A percentile compares a stretch with the other conserved stretches of the same genome.
These are phyloP conservation scores for Oryza australiensis DNA, from an alignment of 176 grass and related monocot genomes.

Conservation along the genomic window DNA sequence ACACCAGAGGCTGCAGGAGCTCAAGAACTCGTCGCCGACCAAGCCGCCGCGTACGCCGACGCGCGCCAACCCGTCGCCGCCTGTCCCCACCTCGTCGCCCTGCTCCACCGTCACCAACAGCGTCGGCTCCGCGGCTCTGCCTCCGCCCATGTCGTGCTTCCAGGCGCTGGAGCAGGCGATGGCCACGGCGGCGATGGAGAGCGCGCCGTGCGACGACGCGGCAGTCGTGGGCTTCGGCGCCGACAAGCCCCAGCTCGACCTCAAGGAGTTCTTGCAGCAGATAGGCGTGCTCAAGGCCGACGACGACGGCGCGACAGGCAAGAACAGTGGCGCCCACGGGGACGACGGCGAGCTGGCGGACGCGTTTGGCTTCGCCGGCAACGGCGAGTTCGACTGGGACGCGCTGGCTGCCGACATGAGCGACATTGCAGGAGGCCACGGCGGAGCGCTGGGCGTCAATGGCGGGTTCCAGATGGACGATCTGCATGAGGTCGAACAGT, in stretches of 20 bases:
- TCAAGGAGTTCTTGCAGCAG: conserved; percentile 96
- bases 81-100: conserved; percentile 29
- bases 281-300: conserved; percentile 82
- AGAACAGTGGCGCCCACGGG: background rate
- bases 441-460: conserved; percentile 33
- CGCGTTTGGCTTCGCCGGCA: conserved; percentile 34
- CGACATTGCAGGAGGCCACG: conserved; percentile 56
- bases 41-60: background rate
- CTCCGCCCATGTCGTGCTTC: conserved; percentile 48
- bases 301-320: background rate
- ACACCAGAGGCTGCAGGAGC: conserved; percentile 92
- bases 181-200: conserved; percentile 31
- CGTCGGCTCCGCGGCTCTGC: background rate
- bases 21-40: conserved; percentile 41
- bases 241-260: conserved; percentile 92
- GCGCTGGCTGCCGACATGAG: conserved; percentile 68
- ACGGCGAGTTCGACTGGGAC: conserved; percentile 89
- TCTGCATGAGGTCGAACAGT: conserved; percentile 66
- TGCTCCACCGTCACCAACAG: conserved; percentile 45
- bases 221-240: no score
- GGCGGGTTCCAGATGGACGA: conserved; percentile 68
- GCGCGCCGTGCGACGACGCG: background rate
- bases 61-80: background rate
- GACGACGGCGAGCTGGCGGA: conserved; percentile 27
- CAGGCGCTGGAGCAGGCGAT: conserved; percentile 47